Evolutionary conservation across 2,329 filamentous ascomycete species (phyloP).

Genomic region (Colletotrichum tofieldiae): DNA sequence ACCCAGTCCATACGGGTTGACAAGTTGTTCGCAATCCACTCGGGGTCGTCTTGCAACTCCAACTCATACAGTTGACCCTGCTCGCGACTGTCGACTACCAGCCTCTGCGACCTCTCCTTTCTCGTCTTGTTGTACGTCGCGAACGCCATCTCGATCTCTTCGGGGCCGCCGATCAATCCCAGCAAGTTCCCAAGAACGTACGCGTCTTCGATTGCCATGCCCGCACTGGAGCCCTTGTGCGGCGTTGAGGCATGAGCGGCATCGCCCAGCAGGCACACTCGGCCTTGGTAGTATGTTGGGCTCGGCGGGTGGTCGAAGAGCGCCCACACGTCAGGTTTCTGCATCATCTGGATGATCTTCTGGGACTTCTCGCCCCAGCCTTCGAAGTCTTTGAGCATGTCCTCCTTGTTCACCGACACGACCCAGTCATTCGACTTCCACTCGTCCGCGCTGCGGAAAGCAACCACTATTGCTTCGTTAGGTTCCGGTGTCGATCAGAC

Average conservation of each 20-base stretch:
- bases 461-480: conserved; percentile 20
- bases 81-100: conserved; percentile 33
- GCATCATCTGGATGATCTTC: conserved; percentile 33
- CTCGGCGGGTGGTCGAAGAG: conserved; percentile 41
- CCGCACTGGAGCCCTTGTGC: conserved; percentile 47
- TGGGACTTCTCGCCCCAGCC: conserved; percentile 30
- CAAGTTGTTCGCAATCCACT: conserved; percentile 28
- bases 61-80: conserved; percentile 32
- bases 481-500: not conserved
- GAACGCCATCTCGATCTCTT: conserved; percentile 42
- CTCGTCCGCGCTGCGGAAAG: conserved; percentile 24
- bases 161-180: not conserved
- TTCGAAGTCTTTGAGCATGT: conserved; percentile 37
- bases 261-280: conserved; percentile 47
- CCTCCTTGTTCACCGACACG: conserved; percentile 16
- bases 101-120: conserved; percentile 22
- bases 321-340: conserved; percentile 38
- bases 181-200: conserved; percentile 44
- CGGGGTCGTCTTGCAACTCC: conserved; percentile 31
- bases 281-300: conserved; percentile 40
- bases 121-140: conserved; percentile 38
- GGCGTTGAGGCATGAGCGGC: conserved; percentile 48
- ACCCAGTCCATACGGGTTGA: conserved; percentile 36
- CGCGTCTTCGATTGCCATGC: conserved; percentile 47
- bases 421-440: conserved; percentile 40